Evolutionary conservation across 2,329 filamentous ascomycete species (phyloP).

Genomic region (Penicillium carneum): DNA sequence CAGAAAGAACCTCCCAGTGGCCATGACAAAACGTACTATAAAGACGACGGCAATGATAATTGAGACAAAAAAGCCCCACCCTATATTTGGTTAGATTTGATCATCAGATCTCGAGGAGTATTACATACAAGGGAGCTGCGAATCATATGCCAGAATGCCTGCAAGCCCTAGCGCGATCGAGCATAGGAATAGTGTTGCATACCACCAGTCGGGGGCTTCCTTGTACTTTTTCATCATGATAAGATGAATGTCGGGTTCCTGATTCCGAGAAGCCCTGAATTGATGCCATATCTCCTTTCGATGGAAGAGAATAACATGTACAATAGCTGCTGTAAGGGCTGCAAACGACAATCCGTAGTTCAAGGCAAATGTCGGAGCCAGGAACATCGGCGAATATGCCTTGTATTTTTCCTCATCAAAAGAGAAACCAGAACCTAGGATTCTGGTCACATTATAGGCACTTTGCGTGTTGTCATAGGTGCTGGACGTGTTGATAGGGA

Average conservation of each 20-base stretch:
- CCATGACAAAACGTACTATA: conserved; percentile 23
- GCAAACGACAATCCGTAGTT: conserved; percentile 51
- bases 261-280: conserved; percentile 37
- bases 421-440: conserved; percentile 40
- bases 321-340: conserved; percentile 43
- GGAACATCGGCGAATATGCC: conserved; percentile 49
- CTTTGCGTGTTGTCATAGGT: conserved; percentile 48
- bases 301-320: conserved; percentile 45
- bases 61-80: conserved; percentile 37
- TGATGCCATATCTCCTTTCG: conserved; percentile 44
- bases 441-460: conserved; percentile 44
- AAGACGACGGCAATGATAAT: conserved; percentile 32
- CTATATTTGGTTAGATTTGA: conserved; percentile 19
- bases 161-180: conserved; percentile 45
- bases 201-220: conserved; percentile 61
- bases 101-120: no score
- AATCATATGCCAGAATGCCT: conserved; percentile 33
- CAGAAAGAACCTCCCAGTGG: neutral
- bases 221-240: conserved; percentile 68
- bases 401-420: conserved; percentile 46
- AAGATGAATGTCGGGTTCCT: conserved; percentile 66
- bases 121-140: conserved; percentile 31
- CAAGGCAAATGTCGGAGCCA: conserved; percentile 45
- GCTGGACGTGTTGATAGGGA: conserved; percentile 45
- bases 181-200: conserved; percentile 47